Conservation (phyloP, 2,329 filamentous ascomycete species). For the Piedraia hortae region DNA sequence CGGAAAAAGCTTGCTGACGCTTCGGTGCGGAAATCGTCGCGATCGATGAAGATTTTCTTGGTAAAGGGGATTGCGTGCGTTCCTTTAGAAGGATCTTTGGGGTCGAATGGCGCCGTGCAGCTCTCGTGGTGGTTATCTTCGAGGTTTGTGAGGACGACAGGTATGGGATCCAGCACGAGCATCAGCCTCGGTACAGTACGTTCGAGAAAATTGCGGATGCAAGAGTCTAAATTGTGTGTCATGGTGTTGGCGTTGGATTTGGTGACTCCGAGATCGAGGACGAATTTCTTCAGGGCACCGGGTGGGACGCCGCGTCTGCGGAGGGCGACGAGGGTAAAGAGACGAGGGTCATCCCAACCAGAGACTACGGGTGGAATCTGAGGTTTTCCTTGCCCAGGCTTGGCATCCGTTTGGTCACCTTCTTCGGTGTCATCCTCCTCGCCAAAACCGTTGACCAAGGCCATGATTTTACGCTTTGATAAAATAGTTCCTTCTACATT, state of each 20-base stretch:
- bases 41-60: constrained; percentile 60
- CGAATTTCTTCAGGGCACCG: constrained; percentile 64
- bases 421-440: constrained; percentile 9
- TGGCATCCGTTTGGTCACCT: constrained; percentile 7
- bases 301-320: constrained; percentile 67
- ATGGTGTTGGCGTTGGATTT: constrained; percentile 57
- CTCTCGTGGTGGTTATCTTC: constrained; percentile 37
- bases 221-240: constrained; percentile 58
- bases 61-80: constrained; percentile 37
- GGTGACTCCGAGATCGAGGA: constrained; percentile 76
- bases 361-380: constrained; percentile 32
- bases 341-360: constrained; percentile 71
- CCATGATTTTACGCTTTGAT: constrained; percentile 59
- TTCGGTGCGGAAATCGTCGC: constrained; percentile 39
- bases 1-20: constrained; percentile 53
- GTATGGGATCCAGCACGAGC: constrained; percentile 66
- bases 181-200: constrained; percentile 66
- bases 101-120: constrained; percentile 49
- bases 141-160: constrained; percentile 54
- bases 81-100: constrained; percentile 46
- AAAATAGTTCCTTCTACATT: constrained; percentile 66
- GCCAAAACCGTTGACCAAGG: constrained; percentile 41
- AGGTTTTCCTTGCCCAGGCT: constrained; percentile 4
- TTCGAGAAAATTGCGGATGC: constrained; percentile 65
- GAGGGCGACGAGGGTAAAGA: constrained; percentile 68